Evolutionary conservation across 1,284 basidiomycete species (phyloP), one percentile per base, ranked within the genome.

Genomic region (Malassezia caprae): DNA sequence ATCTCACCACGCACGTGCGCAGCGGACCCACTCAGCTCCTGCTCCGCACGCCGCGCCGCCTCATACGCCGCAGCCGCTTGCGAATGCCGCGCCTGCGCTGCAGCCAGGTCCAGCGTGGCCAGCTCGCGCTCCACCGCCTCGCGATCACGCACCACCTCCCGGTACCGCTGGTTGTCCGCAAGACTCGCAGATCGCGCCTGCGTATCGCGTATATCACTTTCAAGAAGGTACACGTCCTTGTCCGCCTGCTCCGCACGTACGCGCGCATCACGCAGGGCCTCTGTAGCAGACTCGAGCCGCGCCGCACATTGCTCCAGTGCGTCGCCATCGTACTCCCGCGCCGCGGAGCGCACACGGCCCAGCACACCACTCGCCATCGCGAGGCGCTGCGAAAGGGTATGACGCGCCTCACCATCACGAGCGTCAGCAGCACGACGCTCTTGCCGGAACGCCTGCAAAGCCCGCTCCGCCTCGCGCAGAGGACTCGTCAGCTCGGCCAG

Each of bases 51-150:
- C 75, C 87, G 83, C 75, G 83, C 80, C 74, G 63, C 67, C 26
- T 80, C 79, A 76, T 88, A 96, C 69, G 85, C 83, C 52, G 83
- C 82, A 53, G 91, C 83, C 76, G 91, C 98, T 53, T 84, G 86
- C 54, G 84, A 80, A 67, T 84, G 61, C 31, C 55, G 51, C 43
- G 58, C 50, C 17, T 61, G 62, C 23, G 67, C 64, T 32, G 62
- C 65, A 26, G 63, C 62, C 23, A 68, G 54, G 47, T 72, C 57
- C 35, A 72, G 48, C 28, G 54, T 44, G 34, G 83, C 83, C 52
- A 96, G 85, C 75, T 91, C 82, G 13, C 78, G 78, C 65, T 88
- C 82, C 10, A 86, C 83, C 0, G 78, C 78, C 24, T 78, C 77
- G 19, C 94, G 85, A 45, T 87, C 82, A 52, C 79, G 79, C 55